Base-by-base conservation (phyloP, 2,329 filamentous ascomycete species). In the Huntiella moniliformis region DNA sequence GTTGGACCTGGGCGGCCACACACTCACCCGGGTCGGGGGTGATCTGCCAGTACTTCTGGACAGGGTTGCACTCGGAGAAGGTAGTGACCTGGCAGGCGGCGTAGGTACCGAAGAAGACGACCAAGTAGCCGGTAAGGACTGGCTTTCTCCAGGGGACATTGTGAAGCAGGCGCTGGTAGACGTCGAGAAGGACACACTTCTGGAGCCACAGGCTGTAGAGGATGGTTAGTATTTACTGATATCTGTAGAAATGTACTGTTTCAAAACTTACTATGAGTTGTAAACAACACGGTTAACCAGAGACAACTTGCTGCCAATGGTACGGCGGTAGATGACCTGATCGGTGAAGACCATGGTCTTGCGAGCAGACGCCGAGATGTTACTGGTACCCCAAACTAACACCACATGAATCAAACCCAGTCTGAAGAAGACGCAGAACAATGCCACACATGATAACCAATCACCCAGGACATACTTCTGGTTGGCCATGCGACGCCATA, bases 31-130 rank as follows among this genome's bases (percentile, higher is more conserved):
- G 58, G 46, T 55, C 52, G 39, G 59, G 71, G 1, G 65, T 53
- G 44, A 74, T 66, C 54, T 73, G 70, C 70, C 70, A 75, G 56
- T 74, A 73, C 45, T 71, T 65, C 41, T 59, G 53, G 52, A 73
- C 67, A 3, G 70, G 70, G 10, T 62, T 50, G 49, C 60, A 63
- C 52, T 62, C 60, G 48, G 52, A 53, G 48, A 62, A 59, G 2
- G 57, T 60, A 6, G 54, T 51, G 34, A 60, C 54, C 37, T 61
- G 56, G 37, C 59, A 57, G 7, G 54, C 52, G 22, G 58, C 46
- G 41, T 60, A 61, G 3, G 58, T 57, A 7, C 47, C 47, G 31
- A 56, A 53, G 22, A 61, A 56, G 8, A 56, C n/a, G 10, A 53
- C 36, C 44, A 57, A 55, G 38, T 54, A 59, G 2, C 45, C 38